Percentiles rank a stretch among this genome's conserved stretches.
These are phyloP conservation scores for Skeletonema marinoi DNA, from an alignment of 108 stramenopile species.

Conservation along the genomic window DNA sequence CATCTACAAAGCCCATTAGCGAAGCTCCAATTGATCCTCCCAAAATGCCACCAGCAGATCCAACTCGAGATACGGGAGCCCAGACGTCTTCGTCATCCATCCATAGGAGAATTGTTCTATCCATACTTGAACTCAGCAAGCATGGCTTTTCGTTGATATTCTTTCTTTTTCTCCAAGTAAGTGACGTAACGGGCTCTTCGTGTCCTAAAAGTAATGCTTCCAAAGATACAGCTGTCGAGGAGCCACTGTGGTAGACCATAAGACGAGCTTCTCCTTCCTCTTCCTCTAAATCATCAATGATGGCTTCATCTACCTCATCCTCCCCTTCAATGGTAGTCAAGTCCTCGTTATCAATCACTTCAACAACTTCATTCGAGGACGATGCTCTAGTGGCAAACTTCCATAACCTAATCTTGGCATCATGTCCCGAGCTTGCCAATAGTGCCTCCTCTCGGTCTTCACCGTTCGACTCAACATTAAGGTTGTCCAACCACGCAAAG, in stretches of 20 bases:
- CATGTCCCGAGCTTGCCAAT: constrained; percentile 84
- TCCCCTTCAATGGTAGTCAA: constrained; percentile 10
- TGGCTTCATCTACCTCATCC: constrained; percentile 51
- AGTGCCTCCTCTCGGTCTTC: constrained; percentile 25
- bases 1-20: constrained; percentile 75
- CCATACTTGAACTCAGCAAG: constrained; percentile 84
- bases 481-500: constrained; percentile 58
- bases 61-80: constrained; percentile 84
- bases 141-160: constrained; percentile 49
- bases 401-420: constrained; percentile 87
- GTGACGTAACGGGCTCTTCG: constrained; percentile 82
- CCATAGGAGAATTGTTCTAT: constrained; percentile 86
- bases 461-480: constrained; percentile 6
- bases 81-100: constrained; percentile 68
- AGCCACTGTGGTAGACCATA: constrained; percentile 36
- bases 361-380: neutral
- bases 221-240: constrained; percentile 59
- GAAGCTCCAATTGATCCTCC: constrained; percentile 82
- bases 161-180: constrained; percentile 64
- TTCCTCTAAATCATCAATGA: constrained; percentile 60
- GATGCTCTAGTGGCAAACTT: constrained; percentile 54
- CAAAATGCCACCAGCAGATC: constrained; percentile 86
- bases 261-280: constrained; percentile 76
- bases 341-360: constrained; percentile 43
- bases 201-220: constrained; percentile 88